Evolutionary conservation across 1,139 yeast genomes (phyloP).

Genomic region (Protomyces arabidopsidicola): DNA sequence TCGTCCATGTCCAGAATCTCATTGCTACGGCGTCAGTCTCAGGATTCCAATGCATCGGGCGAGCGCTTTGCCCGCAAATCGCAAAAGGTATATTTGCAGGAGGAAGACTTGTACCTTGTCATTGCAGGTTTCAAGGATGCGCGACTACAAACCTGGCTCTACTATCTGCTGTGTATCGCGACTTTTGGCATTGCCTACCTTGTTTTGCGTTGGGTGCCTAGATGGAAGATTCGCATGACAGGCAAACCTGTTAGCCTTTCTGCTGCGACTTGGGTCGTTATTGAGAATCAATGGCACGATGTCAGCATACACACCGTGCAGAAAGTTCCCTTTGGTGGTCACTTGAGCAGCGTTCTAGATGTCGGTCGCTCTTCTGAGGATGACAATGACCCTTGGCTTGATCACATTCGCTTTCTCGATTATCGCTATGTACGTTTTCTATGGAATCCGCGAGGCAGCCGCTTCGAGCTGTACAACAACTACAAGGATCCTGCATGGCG

Average conservation of each 20-base stretch:
- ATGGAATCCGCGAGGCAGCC: constrained; percentile 80
- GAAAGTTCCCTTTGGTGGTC: constrained; percentile 60
- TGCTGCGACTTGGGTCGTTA: constrained; percentile 83
- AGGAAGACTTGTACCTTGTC: constrained; percentile 89
- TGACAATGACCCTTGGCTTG: constrained; percentile 51
- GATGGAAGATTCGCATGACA: constrained; percentile 60
- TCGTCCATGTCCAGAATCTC: constrained; percentile 10
- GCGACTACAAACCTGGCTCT: constrained; percentile 46
- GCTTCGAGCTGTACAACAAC: constrained; percentile 73
- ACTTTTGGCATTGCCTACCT: constrained; percentile 72
- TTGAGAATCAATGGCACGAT: constrained; percentile 92
- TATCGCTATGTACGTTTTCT: constrained; percentile 79
- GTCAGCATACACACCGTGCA: constrained; percentile 56
- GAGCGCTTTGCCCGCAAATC: constrained; percentile 3
- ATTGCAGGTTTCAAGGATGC: constrained; percentile 80
- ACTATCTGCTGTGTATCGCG: constrained; percentile 52
- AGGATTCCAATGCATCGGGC: constrained; percentile 8
- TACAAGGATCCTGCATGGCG: constrained; percentile 83
- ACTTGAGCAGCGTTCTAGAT: constrained; percentile 61
- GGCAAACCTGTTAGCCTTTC: constrained; percentile 70
- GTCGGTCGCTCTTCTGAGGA: constrained; percentile 37
- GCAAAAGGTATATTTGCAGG: constrained; percentile 87
- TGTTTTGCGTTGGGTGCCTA: constrained; percentile 78
- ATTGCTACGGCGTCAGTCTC: constrained; percentile 8
- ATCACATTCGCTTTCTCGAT: constrained; percentile 61